phyloP scores from a whole-genome alignment of 371 early-diverging fungal genomes.

The Rhizopus delemar region DNA sequence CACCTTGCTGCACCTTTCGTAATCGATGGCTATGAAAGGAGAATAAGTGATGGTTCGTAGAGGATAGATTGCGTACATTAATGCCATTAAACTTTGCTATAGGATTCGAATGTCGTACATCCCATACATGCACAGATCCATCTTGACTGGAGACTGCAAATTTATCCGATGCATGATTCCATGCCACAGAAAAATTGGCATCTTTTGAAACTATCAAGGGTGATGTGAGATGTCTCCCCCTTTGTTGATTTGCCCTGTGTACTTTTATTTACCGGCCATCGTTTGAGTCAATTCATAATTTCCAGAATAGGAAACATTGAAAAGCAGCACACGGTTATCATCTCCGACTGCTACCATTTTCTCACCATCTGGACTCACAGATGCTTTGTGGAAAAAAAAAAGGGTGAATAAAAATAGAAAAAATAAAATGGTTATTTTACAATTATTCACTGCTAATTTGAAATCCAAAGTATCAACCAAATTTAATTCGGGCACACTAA shows the following conservation, averaged over 20 bases:
- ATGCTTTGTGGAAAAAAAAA: conserved; percentile 43
- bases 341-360: conserved; percentile 89
- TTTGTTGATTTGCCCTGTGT: background rate
- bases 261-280: conserved; percentile 50
- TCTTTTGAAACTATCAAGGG: conserved; percentile 25
- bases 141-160: conserved; percentile 87
- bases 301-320: conserved; percentile 63
- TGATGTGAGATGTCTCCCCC: too few relatives aligned
- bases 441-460: conserved; percentile 83
- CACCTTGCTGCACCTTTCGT: conserved; percentile 82
- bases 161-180: conserved; percentile 72
- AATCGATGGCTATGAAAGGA: conserved; percentile 45
- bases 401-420: background rate
- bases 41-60: too few relatives aligned
- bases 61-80: conserved; percentile 27
- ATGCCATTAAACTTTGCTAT: conserved; percentile 51
- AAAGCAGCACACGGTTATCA: conserved; percentile 80
- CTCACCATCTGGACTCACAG: conserved; percentile 82
- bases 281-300: conserved; percentile 68
- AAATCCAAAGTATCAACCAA: conserved; percentile 68
- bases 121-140: conserved; percentile 81
- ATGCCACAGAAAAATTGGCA: conserved; percentile 47
- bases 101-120: conserved; percentile 38
- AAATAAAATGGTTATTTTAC: conserved; percentile 32
- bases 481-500: conserved; percentile 71